These are phyloP conservation scores for Mucor mucedo DNA, from an alignment of 371 early-diverging fungal genomes.

Conservation along the genomic window DNA sequence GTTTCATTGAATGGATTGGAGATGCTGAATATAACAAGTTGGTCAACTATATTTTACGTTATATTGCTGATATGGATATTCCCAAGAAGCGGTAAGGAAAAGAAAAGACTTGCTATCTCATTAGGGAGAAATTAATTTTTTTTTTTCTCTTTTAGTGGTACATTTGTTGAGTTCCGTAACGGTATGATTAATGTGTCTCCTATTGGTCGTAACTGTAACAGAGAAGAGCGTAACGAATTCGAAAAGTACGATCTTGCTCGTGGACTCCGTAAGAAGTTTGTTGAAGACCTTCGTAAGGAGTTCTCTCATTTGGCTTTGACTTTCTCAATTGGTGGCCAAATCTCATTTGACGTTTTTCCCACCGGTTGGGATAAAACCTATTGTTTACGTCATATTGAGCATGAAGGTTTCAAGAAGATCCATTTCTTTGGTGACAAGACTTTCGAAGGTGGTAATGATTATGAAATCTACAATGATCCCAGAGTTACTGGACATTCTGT, in stretches of 20 bases:
- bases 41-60: conserved; percentile 91
- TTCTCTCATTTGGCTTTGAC: conserved; percentile 92
- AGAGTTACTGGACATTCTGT: conserved; percentile 91
- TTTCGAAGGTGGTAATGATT: conserved; percentile 98
- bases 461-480: conserved; percentile 94
- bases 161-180: conserved; percentile 98
- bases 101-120: not conserved
- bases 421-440: conserved; percentile 99
- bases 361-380: conserved; percentile 99
- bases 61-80: conserved; percentile 96
- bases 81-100: conserved; percentile 90
- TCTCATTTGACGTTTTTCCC: conserved; percentile 99
- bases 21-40: conserved; percentile 96
- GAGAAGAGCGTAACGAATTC: conserved; percentile 94
- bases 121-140: not conserved
- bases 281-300: conserved; percentile 81
- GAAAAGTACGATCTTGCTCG: conserved; percentile 91
- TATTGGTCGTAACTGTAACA: conserved; percentile 97
- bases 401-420: conserved; percentile 89
- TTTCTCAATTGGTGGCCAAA: conserved; percentile 99
- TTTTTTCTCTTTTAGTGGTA: conserved; percentile 75
- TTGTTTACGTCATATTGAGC: conserved; percentile 92
- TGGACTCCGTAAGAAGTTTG: conserved; percentile 86
- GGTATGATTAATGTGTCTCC: conserved; percentile 99
- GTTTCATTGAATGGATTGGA: conserved; percentile 94